Evolutionary conservation across 768 basidiomycete species (phyloP).

Genomic region (Pleurotus tuber-regium): DNA sequence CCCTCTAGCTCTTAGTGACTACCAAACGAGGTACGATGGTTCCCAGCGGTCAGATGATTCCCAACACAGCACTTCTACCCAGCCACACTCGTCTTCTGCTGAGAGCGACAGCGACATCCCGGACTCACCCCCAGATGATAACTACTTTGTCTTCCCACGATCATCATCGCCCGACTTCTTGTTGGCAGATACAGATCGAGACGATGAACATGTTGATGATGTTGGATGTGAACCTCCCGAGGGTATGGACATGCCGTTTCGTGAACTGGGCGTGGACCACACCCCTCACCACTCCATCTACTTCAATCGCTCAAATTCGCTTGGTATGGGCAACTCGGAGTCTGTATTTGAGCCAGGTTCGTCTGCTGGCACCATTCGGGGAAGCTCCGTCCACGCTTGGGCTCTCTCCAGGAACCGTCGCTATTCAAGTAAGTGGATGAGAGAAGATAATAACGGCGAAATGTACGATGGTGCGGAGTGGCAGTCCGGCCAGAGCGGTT

Average conservation of each 20-base stretch:
- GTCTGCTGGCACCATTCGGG: constrained; percentile 42
- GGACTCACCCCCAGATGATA: constrained; percentile 22
- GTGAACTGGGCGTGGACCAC: constrained; percentile 1
- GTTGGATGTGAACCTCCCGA: constrained; percentile 12
- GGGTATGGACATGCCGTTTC: constrained; percentile 6
- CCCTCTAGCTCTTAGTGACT: background rate
- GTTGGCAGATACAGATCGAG: constrained; percentile 19
- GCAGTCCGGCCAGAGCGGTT: constrained; percentile 8
- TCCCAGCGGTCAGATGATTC: constrained; percentile 9
- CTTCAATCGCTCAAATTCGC: constrained; percentile 5
- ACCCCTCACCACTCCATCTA: constrained; percentile 7
- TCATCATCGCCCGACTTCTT: constrained; percentile 19
- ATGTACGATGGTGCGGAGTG: constrained; percentile 25
- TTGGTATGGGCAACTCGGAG: constrained; percentile 7
- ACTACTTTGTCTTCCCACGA: constrained; percentile 20
- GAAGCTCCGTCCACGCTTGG: constrained; percentile 19
- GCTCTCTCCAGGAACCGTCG: constrained; percentile 13
- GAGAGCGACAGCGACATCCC: constrained; percentile 26
- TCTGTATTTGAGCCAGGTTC: constrained; percentile 38
- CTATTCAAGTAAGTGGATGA: constrained; percentile 1
- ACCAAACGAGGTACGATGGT: background rate
- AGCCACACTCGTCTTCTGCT: constrained; percentile 18
- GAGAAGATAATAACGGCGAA: constrained; percentile 15
- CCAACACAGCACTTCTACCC: constrained; percentile 10
- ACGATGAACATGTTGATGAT: constrained; percentile 16